These are phyloP conservation scores for Pilasporangium apinafurcum DNA, from an alignment of 352 stramenopile genomes.

Conservation along the genomic window DNA sequence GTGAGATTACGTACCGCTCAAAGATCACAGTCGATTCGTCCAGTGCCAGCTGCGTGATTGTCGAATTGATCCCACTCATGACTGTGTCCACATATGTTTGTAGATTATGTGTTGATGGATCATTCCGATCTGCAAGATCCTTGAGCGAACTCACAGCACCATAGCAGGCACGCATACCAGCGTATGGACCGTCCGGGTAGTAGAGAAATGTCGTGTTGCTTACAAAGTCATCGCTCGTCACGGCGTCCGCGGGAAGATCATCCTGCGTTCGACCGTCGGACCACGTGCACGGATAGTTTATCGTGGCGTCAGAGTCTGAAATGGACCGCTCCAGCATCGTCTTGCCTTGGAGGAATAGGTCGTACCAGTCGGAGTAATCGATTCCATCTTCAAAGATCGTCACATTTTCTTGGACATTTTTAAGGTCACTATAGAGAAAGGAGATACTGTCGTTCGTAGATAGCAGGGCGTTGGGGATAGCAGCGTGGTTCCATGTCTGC, in stretches of 20 bases:
- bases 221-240: background rate
- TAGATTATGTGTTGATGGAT: slow-evolving; percentile 17
- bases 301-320: slow-evolving; percentile 23
- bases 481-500: slow-evolving; percentile 35
- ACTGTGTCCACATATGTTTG: slow-evolving; percentile 12
- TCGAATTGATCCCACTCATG: slow-evolving; percentile 17
- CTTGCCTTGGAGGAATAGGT: slow-evolving; percentile 36
- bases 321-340: slow-evolving; percentile 25
- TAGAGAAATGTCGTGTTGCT: slow-evolving; percentile 8
- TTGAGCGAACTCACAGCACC: slow-evolving; percentile 23
- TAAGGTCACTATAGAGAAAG: slow-evolving; percentile 1
- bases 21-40: slow-evolving; percentile 16
- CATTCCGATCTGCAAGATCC: slow-evolving; percentile 12
- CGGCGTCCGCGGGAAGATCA: background rate
- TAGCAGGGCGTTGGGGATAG: slow-evolving; percentile 15
- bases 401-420: slow-evolving; percentile 3
- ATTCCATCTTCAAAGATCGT: slow-evolving; percentile 13
- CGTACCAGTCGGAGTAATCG: slow-evolving; percentile 18
- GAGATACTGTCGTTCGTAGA: slow-evolving; percentile 11
- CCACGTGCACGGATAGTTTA: slow-evolving; percentile 20
- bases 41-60: slow-evolving; percentile 11
- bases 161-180: slow-evolving; percentile 16
- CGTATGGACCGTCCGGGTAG: slow-evolving; percentile 7
- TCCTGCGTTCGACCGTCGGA: slow-evolving; percentile 13
- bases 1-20: slow-evolving; percentile 21